Evolutionary conservation across 208 protist species (phyloP), one percentile per base, ranked within the genome.

Genomic region (Crithidia mellificae): DNA sequence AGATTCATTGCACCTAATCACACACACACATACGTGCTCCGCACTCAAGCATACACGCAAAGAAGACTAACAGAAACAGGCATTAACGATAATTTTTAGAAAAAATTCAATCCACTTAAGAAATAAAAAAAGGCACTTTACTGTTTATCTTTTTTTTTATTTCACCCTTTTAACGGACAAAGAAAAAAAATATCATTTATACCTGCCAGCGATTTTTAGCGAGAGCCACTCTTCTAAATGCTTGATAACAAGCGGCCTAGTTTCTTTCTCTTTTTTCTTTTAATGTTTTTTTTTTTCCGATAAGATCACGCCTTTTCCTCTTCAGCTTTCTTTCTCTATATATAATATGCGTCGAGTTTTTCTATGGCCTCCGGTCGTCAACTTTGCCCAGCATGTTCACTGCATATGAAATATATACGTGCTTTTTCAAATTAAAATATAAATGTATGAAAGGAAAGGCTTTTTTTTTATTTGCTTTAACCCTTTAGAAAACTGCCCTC

Each of bases 61-160:
- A 58, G 1, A 29, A 30, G 43, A 41, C n/a, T n/a, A n/a, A n/a
- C n/a, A 58, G 3, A 41, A 34, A 39, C 30, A 34, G 41, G 41
- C 41, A 17, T 38, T 66, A 3, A 62, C 25, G 68, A 19, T 19
- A 3, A 22, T 15, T 7, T 0, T n/a, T n/a, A 34, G 67, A 25
- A 52, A 38, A 53, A 65, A 51, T 12, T 30, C 17, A 47, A 68
- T 19, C 15, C 7, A 56, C 34, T 32, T 63, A 59, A 46, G 57
- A 44, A 58, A 64, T 49, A 59, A 63, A 34, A 47, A 67, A 55
- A 39, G 30, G 68, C 41, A 57, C 47, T 54, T 49, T 49, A 46
- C 58, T 61, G 59, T 63, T 55, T 24, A 55, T 67, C 27, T 66
- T 63, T 41, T 72, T 38, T 56, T 53, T 61, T 19, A 30, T 41